Evolutionary conservation across 2,329 filamentous ascomycete species (phyloP).

Genomic region (Drechslerella dactyloides): DNA sequence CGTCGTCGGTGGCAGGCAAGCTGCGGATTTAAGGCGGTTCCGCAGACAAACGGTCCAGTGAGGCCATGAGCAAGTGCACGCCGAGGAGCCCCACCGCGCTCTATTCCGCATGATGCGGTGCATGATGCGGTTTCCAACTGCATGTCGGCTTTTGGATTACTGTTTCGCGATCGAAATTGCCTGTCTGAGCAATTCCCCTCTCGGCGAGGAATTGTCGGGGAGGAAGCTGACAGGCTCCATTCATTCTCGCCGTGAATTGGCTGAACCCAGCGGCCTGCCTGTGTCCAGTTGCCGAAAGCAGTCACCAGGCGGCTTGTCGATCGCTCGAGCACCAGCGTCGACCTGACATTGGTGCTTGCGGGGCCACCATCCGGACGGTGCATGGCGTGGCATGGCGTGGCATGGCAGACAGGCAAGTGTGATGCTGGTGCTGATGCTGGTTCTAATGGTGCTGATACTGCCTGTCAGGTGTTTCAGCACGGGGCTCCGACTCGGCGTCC

Average conservation of each 20-base stretch:
- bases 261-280: constrained; percentile 32
- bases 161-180: constrained; percentile 35
- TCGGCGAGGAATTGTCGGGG: constrained; percentile 7
- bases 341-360: background rate
- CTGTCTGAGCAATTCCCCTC: constrained; percentile 13
- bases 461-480: constrained; percentile 1
- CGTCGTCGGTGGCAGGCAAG: background rate
- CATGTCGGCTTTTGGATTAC: constrained; percentile 13
- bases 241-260: constrained; percentile 14
- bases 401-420: background rate
- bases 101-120: constrained; percentile 14
- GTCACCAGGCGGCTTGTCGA: constrained; percentile 43
- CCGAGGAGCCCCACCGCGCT: constrained; percentile 4
- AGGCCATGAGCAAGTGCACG: constrained; percentile 6
- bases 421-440: no score
- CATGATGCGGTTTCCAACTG: constrained; percentile 47
- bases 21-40: constrained; percentile 9
- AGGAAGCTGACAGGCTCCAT: constrained; percentile 12
- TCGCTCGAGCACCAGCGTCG: constrained; percentile 9
- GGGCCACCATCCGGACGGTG: constrained; percentile 2
- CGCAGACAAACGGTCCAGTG: constrained; percentile 37
- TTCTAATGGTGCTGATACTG: no score
- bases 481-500: no score
- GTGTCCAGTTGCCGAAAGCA: constrained; percentile 49
- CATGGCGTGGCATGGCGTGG: background rate